Base-by-base conservation (phyloP, 305 asterid genomes). In the Solanum hybrid region DNA sequence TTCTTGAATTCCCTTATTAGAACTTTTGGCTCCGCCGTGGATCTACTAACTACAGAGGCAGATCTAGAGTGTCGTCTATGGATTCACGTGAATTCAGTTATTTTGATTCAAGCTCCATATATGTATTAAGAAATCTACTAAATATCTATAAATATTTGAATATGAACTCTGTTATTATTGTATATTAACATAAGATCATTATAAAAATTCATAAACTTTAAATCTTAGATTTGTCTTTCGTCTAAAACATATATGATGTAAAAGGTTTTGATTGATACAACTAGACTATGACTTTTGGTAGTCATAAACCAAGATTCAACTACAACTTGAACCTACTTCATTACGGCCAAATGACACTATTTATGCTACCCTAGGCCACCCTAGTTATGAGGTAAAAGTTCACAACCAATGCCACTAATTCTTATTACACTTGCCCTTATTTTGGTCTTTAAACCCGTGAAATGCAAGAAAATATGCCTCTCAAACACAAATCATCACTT, bases 381-480 rank as follows among this genome's bases (percentile, higher is more conserved):
- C 42, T 19, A 84, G 11, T 29, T 84, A 7, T 84, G 87, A 51
- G 73, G 87, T 17, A 27, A 60, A 19, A 17, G 75, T 31, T 36
- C 87, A 17, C 64, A 51, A 10, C 42, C 75, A 84, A 31, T 84
- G 40, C 38, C 37, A 82, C 87, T 45, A 71, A 71, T 81, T 80
- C 85, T 37, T 10, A 22, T 79, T 37, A 79, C 60, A 37, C 56
- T n/a, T 42, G 1, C n/a, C 86, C 34, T 79, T 79, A 7, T 80
- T 82, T 45, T 45, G 87, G 42, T 12, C 34, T 51, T 29, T 17
- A 85, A 0, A 51, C 22, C 73, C 76, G 87, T 51, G 87, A 29
- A 45, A 29, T 84, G 75, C 45, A 56, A 51, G 87, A 85, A 84
- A 31, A 72, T 51, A 15, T 85, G 42, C 31, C 87, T 85, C 87